Percentiles rank a stretch among this genome's conserved stretches.
These are phyloP conservation scores for Candida argentea DNA, from an alignment of 805 yeast genomes.

Conservation along the genomic window DNA sequence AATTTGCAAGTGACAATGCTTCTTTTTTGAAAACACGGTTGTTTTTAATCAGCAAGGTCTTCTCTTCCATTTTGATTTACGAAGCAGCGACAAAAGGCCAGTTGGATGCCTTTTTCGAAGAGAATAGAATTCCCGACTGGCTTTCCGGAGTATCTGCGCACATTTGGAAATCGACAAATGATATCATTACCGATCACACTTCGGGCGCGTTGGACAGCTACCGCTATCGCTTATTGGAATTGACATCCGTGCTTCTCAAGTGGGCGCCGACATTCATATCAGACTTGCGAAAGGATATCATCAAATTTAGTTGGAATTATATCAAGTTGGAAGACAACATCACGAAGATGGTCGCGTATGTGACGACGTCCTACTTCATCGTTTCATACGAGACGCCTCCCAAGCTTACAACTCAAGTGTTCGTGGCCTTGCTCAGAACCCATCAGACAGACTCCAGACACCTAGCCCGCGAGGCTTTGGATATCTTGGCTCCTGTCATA, in stretches of 20 bases:
- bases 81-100: slow-evolving; percentile 45
- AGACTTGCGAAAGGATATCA: slow-evolving; percentile 68
- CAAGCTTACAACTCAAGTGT: slow-evolving; percentile 82
- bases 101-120: slow-evolving; percentile 35
- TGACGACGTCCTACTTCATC: slow-evolving; percentile 78
- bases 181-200: slow-evolving; percentile 39
- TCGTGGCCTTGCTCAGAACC: slow-evolving; percentile 78
- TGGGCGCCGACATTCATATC: slow-evolving; percentile 51
- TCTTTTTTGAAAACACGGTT: slow-evolving; percentile 44
- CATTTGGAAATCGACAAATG: slow-evolving; percentile 64
- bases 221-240: slow-evolving; percentile 68
- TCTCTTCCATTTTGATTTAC: slow-evolving; percentile 54
- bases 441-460: slow-evolving; percentile 78
- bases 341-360: slow-evolving; percentile 88
- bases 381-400: slow-evolving; percentile 82
- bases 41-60: slow-evolving; percentile 44
- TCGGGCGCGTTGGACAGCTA: slow-evolving; percentile 66
- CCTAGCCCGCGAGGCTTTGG: slow-evolving; percentile 80
- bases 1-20: slow-evolving; percentile 35
- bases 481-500: slow-evolving; percentile 80
- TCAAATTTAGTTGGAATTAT: slow-evolving; percentile 90
- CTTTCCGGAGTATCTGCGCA: slow-evolving; percentile 47
- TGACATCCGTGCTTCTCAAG: slow-evolving; percentile 68
- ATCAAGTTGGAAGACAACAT: slow-evolving; percentile 82
- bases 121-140: slow-evolving; percentile 43